A percentile compares a stretch with the other conserved stretches of the same genome.
phyloP scores from a whole-genome alignment of 306 rosid genomes.

The Dicorynia guianensis region DNA sequence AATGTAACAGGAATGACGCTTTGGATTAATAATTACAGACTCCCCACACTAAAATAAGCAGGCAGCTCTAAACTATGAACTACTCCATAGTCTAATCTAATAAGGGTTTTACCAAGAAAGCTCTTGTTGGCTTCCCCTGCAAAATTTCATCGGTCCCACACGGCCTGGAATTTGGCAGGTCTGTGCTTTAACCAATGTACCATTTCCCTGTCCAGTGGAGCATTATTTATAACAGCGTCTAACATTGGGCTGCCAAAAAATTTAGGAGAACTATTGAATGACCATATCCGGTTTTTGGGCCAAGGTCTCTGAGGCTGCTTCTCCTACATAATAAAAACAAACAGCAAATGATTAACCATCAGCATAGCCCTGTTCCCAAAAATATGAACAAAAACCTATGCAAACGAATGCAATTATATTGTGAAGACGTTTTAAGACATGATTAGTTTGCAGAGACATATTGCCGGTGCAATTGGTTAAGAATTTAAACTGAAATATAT shows the following conservation, averaged over 20 bases:
- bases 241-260: slow-evolving; percentile 95
- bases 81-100: slow-evolving; percentile 53
- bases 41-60: slow-evolving; percentile 68
- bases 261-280: slow-evolving; percentile 69
- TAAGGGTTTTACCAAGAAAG: slow-evolving; percentile 38
- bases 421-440: not conserved
- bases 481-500: not conserved
- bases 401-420: not conserved
- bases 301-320: slow-evolving; percentile 89
- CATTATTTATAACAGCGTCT: slow-evolving; percentile 68
- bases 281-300: slow-evolving; percentile 97
- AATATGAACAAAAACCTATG: not conserved
- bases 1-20: slow-evolving; percentile 60
- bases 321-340: slow-evolving; percentile 59
- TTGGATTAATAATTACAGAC: slow-evolving; percentile 63
- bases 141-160: slow-evolving; percentile 81
- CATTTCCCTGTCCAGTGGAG: slow-evolving; percentile 84
- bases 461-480: not conserved
- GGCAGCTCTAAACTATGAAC: slow-evolving; percentile 62
- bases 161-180: slow-evolving; percentile 76
- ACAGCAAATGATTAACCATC: slow-evolving; percentile 33
- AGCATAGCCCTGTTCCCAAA: slow-evolving; percentile 6
- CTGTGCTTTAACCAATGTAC: slow-evolving; percentile 96
- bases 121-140: slow-evolving; percentile 52
- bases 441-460: not conserved